These are phyloP conservation scores for Claviceps monticola DNA, from an alignment of 2,329 filamentous ascomycete species.

Conservation along the genomic window DNA sequence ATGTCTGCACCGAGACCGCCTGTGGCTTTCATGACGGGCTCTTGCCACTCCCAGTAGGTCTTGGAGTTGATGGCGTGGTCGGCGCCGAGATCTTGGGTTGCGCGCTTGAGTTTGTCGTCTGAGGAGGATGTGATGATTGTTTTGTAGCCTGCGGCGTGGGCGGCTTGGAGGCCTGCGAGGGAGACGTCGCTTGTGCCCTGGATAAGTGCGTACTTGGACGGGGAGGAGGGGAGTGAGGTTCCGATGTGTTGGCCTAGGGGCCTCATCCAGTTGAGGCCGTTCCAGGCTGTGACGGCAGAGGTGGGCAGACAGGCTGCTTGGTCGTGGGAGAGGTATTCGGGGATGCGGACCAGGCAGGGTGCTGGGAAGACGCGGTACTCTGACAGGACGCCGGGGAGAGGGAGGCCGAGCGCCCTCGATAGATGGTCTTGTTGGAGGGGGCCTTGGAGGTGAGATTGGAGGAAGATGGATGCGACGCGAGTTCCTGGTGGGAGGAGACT, in stretches of 20 bases:
- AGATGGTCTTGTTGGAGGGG: conserved; percentile 43
- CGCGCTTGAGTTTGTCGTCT: conserved; percentile 34
- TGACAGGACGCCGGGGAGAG: conserved; percentile 41
- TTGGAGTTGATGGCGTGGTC: conserved; percentile 40
- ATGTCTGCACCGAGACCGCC: conserved; percentile 33
- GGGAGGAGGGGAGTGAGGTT: background rate
- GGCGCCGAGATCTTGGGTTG: conserved; percentile 32
- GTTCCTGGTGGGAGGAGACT: conserved; percentile 39
- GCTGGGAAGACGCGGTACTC: conserved; percentile 46
- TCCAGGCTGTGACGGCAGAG: conserved; percentile 50
- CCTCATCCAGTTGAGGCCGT: conserved; percentile 47
- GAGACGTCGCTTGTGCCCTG: conserved; percentile 43
- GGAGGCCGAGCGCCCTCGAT: conserved; percentile 44
- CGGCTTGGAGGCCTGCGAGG: conserved; percentile 38
- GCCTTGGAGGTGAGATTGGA: conserved; percentile 41
- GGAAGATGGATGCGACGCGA: conserved; percentile 54
- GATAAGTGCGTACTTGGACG: conserved; percentile 26
- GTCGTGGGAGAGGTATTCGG: conserved; percentile 41
- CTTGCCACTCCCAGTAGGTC: conserved; percentile 36
- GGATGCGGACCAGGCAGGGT: conserved; percentile 39
- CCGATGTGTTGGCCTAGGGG: conserved; percentile 32
- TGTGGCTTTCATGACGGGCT: conserved; percentile 32
- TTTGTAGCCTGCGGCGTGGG: conserved; percentile 34
- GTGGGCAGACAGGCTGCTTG: conserved; percentile 49
- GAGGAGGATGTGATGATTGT: conserved; percentile 42